phyloP scores from a whole-genome alignment of 2,329 filamentous ascomycete genomes.

The Blumeria hordei region DNA sequence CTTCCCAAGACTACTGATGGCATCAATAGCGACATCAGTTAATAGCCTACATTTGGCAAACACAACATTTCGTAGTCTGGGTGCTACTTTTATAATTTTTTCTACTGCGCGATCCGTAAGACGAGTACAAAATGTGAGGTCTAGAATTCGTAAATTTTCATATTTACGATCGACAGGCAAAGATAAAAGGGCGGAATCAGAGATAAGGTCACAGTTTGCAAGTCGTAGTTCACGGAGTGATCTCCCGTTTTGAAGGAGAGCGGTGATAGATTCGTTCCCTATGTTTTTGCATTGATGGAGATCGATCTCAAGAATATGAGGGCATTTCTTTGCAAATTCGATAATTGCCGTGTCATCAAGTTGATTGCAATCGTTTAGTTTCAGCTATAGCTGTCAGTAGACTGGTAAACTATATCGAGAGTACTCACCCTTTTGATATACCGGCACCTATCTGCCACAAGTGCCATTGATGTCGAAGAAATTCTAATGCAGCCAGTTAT shows the following conservation, averaged over 20 bases:
- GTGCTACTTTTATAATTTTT: constrained; percentile 67
- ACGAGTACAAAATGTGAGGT: constrained; percentile 68
- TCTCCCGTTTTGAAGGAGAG: constrained; percentile 51
- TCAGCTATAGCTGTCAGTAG: constrained; percentile 32
- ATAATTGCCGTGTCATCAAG: constrained; percentile 61
- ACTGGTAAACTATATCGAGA: neutral
- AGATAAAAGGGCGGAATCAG: constrained; percentile 67
- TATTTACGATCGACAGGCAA: constrained; percentile 46
- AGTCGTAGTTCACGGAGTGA: constrained; percentile 79
- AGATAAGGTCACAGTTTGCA: constrained; percentile 62
- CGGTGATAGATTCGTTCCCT: constrained; percentile 61
- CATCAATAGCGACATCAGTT: constrained; percentile 66
- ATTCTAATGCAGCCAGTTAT: constrained; percentile 68
- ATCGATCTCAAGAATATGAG: constrained; percentile 88
- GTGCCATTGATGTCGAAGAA: constrained; percentile 64
- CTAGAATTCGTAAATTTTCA: constrained; percentile 77
- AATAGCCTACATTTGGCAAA: constrained; percentile 85
- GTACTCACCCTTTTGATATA: constrained; percentile 58
- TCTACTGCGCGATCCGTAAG: constrained; percentile 72
- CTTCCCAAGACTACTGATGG: constrained; percentile 76
- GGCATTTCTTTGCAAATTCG: constrained; percentile 70
- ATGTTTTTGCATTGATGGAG: constrained; percentile 65
- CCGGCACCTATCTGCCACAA: constrained; percentile 57
- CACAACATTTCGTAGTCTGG: constrained; percentile 74
- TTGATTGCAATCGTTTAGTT: constrained; percentile 80